phyloP scores from a whole-genome alignment of 495 filamentous ascomycete genomes.

The Xylaria curta region DNA sequence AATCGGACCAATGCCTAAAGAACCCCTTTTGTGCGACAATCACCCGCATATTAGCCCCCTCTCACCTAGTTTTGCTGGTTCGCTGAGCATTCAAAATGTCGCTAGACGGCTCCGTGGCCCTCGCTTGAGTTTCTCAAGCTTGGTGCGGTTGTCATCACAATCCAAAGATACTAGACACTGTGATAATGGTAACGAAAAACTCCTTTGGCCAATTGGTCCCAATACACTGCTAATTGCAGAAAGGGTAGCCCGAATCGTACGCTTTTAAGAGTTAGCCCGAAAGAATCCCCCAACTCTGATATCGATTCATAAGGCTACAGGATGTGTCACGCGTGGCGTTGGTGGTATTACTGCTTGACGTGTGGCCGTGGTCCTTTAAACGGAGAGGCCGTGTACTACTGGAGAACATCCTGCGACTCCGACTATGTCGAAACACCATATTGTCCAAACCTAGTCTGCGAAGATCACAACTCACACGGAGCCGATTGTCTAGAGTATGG shows the following conservation, averaged over 20 bases:
- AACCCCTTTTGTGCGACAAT: not conserved
- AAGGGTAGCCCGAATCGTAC: not conserved
- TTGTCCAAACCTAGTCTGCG: constrained; percentile 31
- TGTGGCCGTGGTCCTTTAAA: constrained; percentile 35
- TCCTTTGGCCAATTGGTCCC: not conserved
- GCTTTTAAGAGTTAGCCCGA: not conserved
- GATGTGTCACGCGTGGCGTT: constrained; percentile 35
- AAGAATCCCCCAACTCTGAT: not conserved
- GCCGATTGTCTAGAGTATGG: constrained; percentile 28
- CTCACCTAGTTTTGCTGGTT: not conserved
- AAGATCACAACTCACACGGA: constrained; percentile 23
- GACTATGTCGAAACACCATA: constrained; percentile 24
- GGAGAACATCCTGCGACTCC: constrained; percentile 33
- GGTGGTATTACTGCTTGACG: constrained; percentile 33
- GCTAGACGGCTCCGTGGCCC: not conserved
- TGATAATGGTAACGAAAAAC: not conserved
- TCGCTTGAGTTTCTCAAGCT: constrained; percentile 18
- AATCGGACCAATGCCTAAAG: not conserved
- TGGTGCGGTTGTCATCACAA: not conserved
- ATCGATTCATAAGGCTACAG: not conserved
- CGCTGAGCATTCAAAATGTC: constrained; percentile 11
- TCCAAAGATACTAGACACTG: not conserved
- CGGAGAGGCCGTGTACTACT: constrained; percentile 29
- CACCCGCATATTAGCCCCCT: not conserved
- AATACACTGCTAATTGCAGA: not conserved